Conservation (phyloP, 2,329 filamentous ascomycete genomes). For the Ophiostoma quercus region DNA sequence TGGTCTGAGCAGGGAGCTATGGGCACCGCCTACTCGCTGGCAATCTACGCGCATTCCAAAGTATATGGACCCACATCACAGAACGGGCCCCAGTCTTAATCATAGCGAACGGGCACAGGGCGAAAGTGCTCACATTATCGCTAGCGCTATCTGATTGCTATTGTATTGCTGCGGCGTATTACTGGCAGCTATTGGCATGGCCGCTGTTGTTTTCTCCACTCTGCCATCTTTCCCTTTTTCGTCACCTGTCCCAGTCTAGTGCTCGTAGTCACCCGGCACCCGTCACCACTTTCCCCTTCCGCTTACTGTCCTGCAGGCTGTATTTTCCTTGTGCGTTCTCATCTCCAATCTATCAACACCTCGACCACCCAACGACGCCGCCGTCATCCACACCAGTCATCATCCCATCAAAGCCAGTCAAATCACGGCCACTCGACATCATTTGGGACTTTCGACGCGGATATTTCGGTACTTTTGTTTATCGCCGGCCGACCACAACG, state of each 20-base stretch:
- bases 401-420: slow-evolving; percentile 11
- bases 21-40: background rate
- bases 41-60: background rate
- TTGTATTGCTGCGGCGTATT: slow-evolving; percentile 5
- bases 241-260: slow-evolving; percentile 13
- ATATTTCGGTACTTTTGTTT: background rate
- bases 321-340: slow-evolving; percentile 14
- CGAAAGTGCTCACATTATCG: background rate
- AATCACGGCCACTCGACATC: background rate
- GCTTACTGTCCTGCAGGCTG: background rate
- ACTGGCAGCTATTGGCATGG: slow-evolving; percentile 5
- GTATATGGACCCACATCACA: background rate
- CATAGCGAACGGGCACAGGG: background rate
- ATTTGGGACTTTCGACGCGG: background rate
- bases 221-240: slow-evolving; percentile 3
- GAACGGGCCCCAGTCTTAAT: background rate
- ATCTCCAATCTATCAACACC: slow-evolving; percentile 11
- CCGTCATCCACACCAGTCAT: slow-evolving; percentile 4
- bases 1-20: slow-evolving; percentile 1
- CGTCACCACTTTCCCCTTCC: slow-evolving; percentile 12
- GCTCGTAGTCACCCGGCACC: slow-evolving; percentile 15
- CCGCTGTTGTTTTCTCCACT: slow-evolving; percentile 11
- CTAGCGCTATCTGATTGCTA: background rate
- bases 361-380: slow-evolving; percentile 5
- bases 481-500: background rate